Conservation (phyloP, 495 filamentous ascomycete genomes). For the Aspergillus haitiensis region DNA sequence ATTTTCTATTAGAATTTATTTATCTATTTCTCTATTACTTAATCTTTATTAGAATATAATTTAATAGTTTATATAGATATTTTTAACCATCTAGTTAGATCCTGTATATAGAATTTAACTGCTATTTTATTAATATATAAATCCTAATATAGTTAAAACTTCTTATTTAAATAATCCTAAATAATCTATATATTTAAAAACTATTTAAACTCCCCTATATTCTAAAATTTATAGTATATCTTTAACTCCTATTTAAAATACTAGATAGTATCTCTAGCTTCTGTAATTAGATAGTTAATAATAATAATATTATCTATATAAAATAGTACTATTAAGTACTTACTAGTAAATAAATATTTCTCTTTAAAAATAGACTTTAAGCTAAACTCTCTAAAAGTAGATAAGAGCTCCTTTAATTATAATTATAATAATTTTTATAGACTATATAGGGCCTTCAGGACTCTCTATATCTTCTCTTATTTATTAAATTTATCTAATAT, state of each 20-base stretch:
- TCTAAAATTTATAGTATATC: background rate
- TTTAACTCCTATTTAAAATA: background rate
- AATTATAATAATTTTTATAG: background rate
- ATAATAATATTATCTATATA: conserved; percentile 11
- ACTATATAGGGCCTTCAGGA: background rate
- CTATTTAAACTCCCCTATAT: background rate
- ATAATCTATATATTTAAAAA: background rate
- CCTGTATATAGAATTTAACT: background rate
- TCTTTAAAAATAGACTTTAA: background rate
- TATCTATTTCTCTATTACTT: background rate
- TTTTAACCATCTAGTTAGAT: background rate
- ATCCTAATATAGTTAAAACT: background rate
- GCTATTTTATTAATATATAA: background rate
- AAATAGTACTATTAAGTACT: background rate
- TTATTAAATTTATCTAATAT: background rate
- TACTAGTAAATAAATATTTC: background rate
- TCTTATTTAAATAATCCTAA: background rate
- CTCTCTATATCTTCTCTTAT: background rate
- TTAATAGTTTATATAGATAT: background rate
- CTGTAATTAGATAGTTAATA: background rate
- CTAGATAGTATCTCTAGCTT: background rate
- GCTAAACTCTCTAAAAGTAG: background rate
- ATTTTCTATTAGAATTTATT: background rate
- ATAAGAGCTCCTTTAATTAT: background rate
- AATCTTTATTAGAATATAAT: background rate